Conservation (phyloP, 352 stramenopile species). For the Phytophthora uliginosa region DNA sequence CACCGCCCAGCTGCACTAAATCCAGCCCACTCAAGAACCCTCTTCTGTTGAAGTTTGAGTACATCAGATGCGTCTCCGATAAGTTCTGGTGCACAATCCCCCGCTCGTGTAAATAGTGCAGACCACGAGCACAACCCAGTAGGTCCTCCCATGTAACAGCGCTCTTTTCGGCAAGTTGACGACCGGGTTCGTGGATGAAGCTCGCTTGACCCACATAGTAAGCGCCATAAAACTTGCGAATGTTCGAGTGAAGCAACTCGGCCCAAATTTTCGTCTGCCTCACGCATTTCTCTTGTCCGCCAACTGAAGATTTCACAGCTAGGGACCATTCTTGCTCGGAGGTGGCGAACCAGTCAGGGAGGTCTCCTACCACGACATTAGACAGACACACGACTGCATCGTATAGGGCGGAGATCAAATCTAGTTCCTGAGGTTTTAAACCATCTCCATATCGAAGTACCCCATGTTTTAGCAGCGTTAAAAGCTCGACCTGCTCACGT, state of each 20-base stretch:
- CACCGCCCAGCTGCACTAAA: background rate
- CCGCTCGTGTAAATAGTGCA: background rate
- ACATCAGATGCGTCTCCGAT: background rate
- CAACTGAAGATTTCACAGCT: background rate
- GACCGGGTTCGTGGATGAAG: slow-evolving; percentile 5
- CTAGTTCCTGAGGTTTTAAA: slow-evolving; percentile 9
- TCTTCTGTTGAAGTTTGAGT: background rate
- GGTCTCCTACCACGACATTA: slow-evolving; percentile 1
- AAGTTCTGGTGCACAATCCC: background rate
- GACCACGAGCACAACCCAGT: background rate
- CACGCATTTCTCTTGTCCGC: slow-evolving; percentile 4
- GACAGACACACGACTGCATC: slow-evolving; percentile 1
- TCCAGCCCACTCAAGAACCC: background rate
- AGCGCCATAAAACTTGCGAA: slow-evolving; percentile 26
- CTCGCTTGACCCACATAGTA: slow-evolving; percentile 13
- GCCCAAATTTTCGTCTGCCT: slow-evolving; percentile 1
- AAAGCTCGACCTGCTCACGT: slow-evolving; percentile 19
- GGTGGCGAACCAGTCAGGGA: slow-evolving; percentile 30
- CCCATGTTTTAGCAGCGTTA: slow-evolving; percentile 22
- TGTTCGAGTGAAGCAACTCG: slow-evolving; percentile 24
- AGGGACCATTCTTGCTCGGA: background rate
- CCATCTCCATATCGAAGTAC: slow-evolving; percentile 4
- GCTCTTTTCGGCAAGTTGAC: background rate
- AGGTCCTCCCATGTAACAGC: background rate
- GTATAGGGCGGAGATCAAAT: slow-evolving; percentile 13